These are phyloP conservation scores for Vaccinium macrocarpon DNA, from an alignment of 148 eudicot species.

Conservation along the genomic window DNA sequence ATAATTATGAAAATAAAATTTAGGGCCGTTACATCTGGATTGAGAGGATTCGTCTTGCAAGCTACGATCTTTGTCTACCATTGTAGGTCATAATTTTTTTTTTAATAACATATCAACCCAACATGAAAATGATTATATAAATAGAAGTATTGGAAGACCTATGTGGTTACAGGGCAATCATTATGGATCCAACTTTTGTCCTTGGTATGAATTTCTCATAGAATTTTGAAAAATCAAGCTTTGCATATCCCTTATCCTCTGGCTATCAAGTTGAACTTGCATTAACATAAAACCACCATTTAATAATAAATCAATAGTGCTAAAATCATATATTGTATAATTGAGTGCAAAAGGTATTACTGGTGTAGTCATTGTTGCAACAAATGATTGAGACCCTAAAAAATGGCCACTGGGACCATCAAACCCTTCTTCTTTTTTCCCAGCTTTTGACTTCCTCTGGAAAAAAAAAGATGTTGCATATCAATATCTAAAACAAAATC, in stretches of 20 bases:
- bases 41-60: neutral
- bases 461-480: neutral
- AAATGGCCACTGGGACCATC: neutral
- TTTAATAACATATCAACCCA: neutral
- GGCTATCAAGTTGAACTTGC: neutral
- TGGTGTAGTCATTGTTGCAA: neutral
- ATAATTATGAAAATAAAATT: no score
- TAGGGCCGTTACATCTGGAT: neutral
- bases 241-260: neutral
- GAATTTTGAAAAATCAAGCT: neutral
- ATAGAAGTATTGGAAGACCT: neutral
- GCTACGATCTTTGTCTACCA: no score
- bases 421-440: neutral
- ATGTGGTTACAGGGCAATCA: neutral
- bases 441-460: neutral
- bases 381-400: neutral
- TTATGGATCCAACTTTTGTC: neutral
- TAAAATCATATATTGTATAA: no score
- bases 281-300: no score
- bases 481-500: neutral
- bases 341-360: neutral
- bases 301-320: no score
- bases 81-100: no score
- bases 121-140: no score
- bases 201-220: neutral